Conservation (phyloP, 2,329 filamentous ascomycete species). For the Ilyonectria robusta region DNA sequence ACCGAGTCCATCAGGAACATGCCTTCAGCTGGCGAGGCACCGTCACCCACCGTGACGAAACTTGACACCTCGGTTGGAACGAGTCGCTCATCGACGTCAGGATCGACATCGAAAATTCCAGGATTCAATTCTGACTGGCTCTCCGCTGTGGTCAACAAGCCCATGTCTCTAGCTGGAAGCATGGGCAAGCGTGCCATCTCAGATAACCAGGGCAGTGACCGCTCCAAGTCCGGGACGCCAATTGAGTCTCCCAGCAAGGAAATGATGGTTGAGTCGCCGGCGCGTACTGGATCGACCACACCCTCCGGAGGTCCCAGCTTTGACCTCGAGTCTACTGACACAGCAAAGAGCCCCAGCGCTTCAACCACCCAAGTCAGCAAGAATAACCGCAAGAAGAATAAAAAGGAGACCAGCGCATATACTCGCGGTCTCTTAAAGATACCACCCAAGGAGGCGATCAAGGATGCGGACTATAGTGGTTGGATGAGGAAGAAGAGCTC, state of each 20-base stretch:
- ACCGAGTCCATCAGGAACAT: constrained; percentile 67
- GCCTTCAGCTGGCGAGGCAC: constrained; percentile 67
- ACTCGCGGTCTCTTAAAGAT: constrained; percentile 88
- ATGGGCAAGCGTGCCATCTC: constrained; percentile 88
- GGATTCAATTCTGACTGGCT: constrained; percentile 71
- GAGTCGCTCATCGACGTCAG: constrained; percentile 59
- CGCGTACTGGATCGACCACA: constrained; percentile 82
- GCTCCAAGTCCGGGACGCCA: constrained; percentile 65
- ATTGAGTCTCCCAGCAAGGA: constrained; percentile 59
- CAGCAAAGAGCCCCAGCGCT: constrained; percentile 69
- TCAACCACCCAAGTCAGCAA: constrained; percentile 63
- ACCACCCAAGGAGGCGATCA: constrained; percentile 85
- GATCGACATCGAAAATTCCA: constrained; percentile 60
- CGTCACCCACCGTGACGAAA: constrained; percentile 72
- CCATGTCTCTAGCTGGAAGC: constrained; percentile 64
- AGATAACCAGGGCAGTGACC: constrained; percentile 75
- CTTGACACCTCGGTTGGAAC: constrained; percentile 64
- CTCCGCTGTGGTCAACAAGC: constrained; percentile 64
- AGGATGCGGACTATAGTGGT: constrained; percentile 90
- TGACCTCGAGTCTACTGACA: constrained; percentile 82
- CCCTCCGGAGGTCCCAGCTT: constrained; percentile 78
- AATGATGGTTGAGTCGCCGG: constrained; percentile 61
- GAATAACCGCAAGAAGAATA: constrained; percentile 78
- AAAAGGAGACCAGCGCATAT: constrained; percentile 97
- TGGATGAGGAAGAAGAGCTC: constrained; percentile 99